Conservation (phyloP, 2,329 filamentous ascomycete species). For the Fusarium sp. region DNA sequence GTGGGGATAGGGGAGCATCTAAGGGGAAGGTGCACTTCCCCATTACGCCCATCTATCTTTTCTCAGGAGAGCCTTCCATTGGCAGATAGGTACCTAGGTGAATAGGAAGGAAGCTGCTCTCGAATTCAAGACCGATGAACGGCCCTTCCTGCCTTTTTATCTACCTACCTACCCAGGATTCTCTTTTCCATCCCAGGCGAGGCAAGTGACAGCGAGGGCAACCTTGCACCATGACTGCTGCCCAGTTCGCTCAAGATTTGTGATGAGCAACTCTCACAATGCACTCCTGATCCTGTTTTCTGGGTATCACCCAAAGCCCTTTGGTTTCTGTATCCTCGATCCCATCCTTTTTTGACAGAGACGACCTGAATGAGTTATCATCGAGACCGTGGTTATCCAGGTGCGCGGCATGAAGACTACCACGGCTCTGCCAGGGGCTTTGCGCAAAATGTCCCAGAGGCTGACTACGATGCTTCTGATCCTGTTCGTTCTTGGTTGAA, state of each 20-base stretch:
- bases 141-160: neutral
- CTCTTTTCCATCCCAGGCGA: neutral
- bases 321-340: neutral
- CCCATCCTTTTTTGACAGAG: neutral
- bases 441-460: neutral
- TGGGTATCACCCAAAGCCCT: neutral
- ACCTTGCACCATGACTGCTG: neutral
- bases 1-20: neutral
- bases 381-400: neutral
- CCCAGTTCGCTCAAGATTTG: neutral
- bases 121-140: neutral
- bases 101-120: neutral
- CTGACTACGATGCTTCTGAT: neutral
- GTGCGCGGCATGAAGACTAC: neutral
- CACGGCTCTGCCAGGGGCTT: neutral
- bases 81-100: neutral
- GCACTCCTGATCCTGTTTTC: neutral
- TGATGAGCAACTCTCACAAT: neutral
- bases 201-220: neutral
- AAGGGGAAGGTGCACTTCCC: neutral
- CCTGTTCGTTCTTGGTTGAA: constrained; percentile 27
- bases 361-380: constrained; percentile 11
- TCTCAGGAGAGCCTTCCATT: neutral
- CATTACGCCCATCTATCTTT: neutral
- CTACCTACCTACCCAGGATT: neutral